Evolutionary conservation across 2,329 filamentous ascomycete genomes (phyloP).

Genomic region (Calonectria hongkongensis): DNA sequence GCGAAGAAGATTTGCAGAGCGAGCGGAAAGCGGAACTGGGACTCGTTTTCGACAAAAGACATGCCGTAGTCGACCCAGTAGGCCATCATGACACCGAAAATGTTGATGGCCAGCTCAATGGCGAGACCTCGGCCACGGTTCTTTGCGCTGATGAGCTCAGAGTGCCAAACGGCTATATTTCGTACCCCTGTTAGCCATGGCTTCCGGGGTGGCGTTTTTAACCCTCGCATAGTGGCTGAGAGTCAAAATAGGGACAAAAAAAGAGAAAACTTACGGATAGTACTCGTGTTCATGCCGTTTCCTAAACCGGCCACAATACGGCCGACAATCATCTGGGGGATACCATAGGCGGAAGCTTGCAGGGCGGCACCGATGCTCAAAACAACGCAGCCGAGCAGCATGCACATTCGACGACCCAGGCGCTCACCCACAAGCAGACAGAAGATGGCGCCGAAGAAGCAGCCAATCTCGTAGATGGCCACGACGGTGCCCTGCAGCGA

Average conservation of each 20-base stretch:
- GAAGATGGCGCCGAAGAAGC: slow-evolving; percentile 67
- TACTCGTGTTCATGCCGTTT: slow-evolving; percentile 69
- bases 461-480: slow-evolving; percentile 69
- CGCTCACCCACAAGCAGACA: slow-evolving; percentile 63
- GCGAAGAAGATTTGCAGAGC: slow-evolving; percentile 66
- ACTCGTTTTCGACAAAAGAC: slow-evolving; percentile 59
- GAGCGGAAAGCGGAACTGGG: slow-evolving; percentile 67
- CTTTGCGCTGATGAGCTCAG: slow-evolving; percentile 63
- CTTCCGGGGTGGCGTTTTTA: not conserved
- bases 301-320: slow-evolving; percentile 67
- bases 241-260: too few species aligned
- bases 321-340: slow-evolving; percentile 66
- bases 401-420: slow-evolving; percentile 65
- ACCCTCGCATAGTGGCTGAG: slow-evolving; percentile 11
- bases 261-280: slow-evolving; percentile 57
- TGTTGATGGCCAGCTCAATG: slow-evolving; percentile 62
- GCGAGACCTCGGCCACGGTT: slow-evolving; percentile 58
- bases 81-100: slow-evolving; percentile 60
- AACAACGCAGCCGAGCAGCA: slow-evolving; percentile 62
- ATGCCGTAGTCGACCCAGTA: slow-evolving; percentile 64
- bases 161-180: slow-evolving; percentile 62
- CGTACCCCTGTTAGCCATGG: not conserved
- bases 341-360: slow-evolving; percentile 62
- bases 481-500: slow-evolving; percentile 67
- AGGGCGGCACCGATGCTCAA: slow-evolving; percentile 66